phyloP scores from a whole-genome alignment of 176 grass and related monocot genomes.

The Oryza rufipogon region DNA sequence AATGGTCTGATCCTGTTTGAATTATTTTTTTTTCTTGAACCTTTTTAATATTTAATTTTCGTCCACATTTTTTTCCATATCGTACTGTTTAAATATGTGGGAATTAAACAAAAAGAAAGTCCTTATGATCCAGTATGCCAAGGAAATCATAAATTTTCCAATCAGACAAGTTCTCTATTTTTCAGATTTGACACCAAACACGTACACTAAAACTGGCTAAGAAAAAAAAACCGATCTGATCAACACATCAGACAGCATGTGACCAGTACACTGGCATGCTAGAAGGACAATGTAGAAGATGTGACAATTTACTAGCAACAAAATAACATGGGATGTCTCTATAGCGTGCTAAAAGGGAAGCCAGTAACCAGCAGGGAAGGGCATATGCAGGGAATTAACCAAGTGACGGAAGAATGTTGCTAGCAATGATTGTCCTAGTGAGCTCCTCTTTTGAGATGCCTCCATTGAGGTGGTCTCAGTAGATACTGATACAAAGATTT shows the following conservation, averaged over 20 bases:
- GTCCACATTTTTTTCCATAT: neutral
- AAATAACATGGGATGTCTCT: conserved; percentile 40
- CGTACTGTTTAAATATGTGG: neutral
- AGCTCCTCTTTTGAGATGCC: conserved; percentile 48
- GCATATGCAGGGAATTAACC: conserved; percentile 45
- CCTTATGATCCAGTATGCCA: neutral
- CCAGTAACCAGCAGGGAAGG: conserved; percentile 17
- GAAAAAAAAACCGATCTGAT: neutral
- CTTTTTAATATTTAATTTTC: too few species aligned
- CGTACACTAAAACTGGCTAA: neutral
- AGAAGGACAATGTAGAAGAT: conserved; percentile 27
- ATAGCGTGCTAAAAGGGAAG: conserved; percentile 41
- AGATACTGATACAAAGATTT: conserved; percentile 54
- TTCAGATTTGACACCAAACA: neutral
- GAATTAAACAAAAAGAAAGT: neutral
- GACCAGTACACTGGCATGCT: neutral
- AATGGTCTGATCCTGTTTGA: neutral
- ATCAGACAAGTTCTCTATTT: neutral
- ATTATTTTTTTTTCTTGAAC: too few species aligned
- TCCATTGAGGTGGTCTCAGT: conserved; percentile 43
- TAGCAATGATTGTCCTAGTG: conserved; percentile 37
- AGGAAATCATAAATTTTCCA: neutral
- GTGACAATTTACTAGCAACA: conserved; percentile 34
- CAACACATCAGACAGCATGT: conserved; percentile 12
- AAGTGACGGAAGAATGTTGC: conserved; percentile 46